Percentiles rank a stretch among this genome's conserved stretches.
phyloP scores from a whole-genome alignment of 768 basidiomycete species.

The Boletus eberwhitei region DNA sequence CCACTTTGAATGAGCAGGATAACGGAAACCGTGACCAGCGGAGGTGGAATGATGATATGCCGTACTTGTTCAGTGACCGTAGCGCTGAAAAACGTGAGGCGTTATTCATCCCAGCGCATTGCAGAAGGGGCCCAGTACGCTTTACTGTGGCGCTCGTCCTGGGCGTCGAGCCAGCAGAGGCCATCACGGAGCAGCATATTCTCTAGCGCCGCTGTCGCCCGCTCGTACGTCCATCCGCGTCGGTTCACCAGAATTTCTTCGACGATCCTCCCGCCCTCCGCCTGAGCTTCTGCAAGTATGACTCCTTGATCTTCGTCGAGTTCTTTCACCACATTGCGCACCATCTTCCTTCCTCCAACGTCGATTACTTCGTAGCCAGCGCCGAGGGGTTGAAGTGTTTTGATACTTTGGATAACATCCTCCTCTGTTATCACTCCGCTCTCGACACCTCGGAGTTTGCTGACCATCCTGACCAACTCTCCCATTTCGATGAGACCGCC shows the following conservation, averaged over 20 bases:
- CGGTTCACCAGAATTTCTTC: conserved; percentile 56
- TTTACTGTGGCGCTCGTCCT: conserved; percentile 61
- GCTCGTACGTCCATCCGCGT: conserved; percentile 75
- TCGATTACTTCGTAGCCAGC: conserved; percentile 88
- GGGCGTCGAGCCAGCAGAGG: conserved; percentile 92
- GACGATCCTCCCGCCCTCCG: conserved; percentile 65
- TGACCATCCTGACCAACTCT: conserved; percentile 78
- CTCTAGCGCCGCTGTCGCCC: conserved; percentile 75
- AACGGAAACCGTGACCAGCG: too few species aligned
- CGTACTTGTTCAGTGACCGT: not conserved
- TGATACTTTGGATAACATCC: conserved; percentile 80
- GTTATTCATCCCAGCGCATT: conserved; percentile 75
- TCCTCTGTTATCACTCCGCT: conserved; percentile 77
- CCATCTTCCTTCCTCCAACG: conserved; percentile 70
- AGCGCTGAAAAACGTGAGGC: not conserved
- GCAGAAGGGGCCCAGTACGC: conserved; percentile 89
- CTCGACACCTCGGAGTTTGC: conserved; percentile 66
- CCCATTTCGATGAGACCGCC: conserved; percentile 90
- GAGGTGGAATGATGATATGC: not conserved
- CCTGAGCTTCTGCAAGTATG: conserved; percentile 71
- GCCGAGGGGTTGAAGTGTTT: conserved; percentile 81
- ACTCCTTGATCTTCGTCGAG: conserved; percentile 86
- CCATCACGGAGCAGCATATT: conserved; percentile 92
- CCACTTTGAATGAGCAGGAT: too few species aligned
- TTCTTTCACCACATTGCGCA: conserved; percentile 86